Evolutionary conservation across 768 basidiomycete species (phyloP), one percentile per base, ranked within the genome.

Genomic region (Russula sp.): DNA sequence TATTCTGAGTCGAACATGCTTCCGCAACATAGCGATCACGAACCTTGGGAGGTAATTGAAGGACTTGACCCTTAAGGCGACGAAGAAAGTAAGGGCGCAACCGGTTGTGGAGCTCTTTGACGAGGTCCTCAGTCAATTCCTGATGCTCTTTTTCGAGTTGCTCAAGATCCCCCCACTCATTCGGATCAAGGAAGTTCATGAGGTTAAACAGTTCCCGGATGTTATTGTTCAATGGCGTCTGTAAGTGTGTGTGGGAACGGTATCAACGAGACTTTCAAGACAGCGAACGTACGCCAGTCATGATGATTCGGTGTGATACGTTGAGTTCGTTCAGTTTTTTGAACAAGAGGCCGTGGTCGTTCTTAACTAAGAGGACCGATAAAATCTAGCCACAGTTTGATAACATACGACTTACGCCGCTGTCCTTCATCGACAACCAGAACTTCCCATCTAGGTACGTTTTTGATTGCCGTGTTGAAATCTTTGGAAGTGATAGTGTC

Each of bases 221-320:
- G 71, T 98, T 98, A 77, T 98, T 98, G 74, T 98, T 98, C 62
- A 98, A 74, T 0, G 96, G 96, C 0, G 97, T 98, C 82, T 93
- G 62, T 20, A 42, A 9, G 44, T 44, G 47, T 44, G 39, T 22
- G 57, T 68, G 27, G 68, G 57, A 54, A 18, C 14, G 32, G 13
- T 14, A 51, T 40, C n/a, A 54, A 13, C 44, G 40, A 31, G 18
- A 35, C 9, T 59, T 54, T 39, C 32, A 53, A 65, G 57, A 45
- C 31, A 8, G 32, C 44, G 35, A 9, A 71, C 82, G 71, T 72
- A 88, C 87, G 54, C 94, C 92, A 50, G 95, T 95, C 85, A 95
- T 88, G 55, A 96, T 87, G 16, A 97, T 79, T 40, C 92, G 84
- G 72, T 96, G 92, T 4, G 84, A 75, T 39, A 80, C 83, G 50